Conservation (phyloP, 192 early-diverging fungal genomes). For the Mortierella alpina region DNA sequence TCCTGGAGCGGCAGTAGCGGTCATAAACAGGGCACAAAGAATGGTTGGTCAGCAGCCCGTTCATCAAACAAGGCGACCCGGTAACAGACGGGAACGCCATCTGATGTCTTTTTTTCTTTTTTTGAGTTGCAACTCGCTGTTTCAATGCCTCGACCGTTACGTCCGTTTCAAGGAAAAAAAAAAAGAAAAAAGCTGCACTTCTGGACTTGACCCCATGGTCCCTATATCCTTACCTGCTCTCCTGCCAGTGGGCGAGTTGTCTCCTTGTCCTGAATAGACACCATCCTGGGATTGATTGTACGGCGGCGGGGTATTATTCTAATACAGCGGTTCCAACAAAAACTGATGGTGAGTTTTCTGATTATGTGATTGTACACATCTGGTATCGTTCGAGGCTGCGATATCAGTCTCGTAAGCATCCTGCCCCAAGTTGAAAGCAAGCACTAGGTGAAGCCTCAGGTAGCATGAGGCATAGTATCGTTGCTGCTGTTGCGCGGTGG, state of each 20-base stretch:
- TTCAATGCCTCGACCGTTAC: neutral
- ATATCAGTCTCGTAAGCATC: too few relatives aligned
- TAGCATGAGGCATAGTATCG: too few relatives aligned
- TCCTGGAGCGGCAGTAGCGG: constrained; percentile 11
- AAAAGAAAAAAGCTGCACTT: neutral
- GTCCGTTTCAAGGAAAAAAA: neutral
- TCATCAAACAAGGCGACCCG: too few relatives aligned
- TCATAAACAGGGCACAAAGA: too few relatives aligned
- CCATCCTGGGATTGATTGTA: constrained; percentile 29
- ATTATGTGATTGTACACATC: too few relatives aligned
- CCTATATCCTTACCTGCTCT: constrained; percentile 20
- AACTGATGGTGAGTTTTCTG: too few relatives aligned
- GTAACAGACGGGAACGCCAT: too few relatives aligned
- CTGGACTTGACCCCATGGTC: neutral
- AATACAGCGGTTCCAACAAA: neutral
- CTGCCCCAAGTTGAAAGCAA: neutral
- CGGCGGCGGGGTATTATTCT: constrained; percentile 36
- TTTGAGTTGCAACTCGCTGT: neutral
- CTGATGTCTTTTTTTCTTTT: too few relatives aligned
- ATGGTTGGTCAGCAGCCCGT: too few relatives aligned
- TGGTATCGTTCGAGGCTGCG: too few relatives aligned
- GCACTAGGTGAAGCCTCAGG: neutral
- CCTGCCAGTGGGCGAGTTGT: constrained; percentile 8
- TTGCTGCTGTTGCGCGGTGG: too few relatives aligned
- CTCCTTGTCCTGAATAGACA: constrained; percentile 20